Percentiles rank a stretch among this genome's conserved stretches.
phyloP scores from a whole-genome alignment of 2,329 filamentous ascomycete genomes.

The Pseudogymnoascus destructans region DNA sequence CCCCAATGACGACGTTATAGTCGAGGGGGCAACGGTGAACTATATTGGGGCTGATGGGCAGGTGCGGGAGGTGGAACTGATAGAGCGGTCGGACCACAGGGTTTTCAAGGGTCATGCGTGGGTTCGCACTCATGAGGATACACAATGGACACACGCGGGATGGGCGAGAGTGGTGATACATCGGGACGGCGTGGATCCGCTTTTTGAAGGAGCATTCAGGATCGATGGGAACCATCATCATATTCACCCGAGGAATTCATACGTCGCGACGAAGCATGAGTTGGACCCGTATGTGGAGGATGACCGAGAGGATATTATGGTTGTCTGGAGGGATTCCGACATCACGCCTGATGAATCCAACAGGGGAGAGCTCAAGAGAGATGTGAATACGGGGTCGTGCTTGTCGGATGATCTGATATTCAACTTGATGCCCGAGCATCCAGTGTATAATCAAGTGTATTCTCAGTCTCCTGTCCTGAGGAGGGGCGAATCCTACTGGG shows the following conservation, averaged over 20 bases:
- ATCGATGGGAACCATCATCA: constrained; percentile 76
- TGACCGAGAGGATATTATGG: constrained; percentile 60
- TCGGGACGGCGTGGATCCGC: constrained; percentile 60
- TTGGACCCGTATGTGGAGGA: constrained; percentile 50
- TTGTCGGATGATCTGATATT: constrained; percentile 63
- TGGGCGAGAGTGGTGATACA: constrained; percentile 75
- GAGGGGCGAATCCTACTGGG: constrained; percentile 40
- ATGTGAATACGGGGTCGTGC: constrained; percentile 40
- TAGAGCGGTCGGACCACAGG: constrained; percentile 62
- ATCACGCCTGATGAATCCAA: constrained; percentile 46
- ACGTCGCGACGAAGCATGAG: constrained; percentile 55
- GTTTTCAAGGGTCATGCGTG: constrained; percentile 75
- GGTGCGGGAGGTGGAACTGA: constrained; percentile 49
- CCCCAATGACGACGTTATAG: constrained; percentile 83
- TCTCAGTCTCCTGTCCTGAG: constrained; percentile 24
- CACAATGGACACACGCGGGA: constrained; percentile 66
- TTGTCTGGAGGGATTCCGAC: constrained; percentile 87
- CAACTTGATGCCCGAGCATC: constrained; percentile 62
- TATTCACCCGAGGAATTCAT: constrained; percentile 63
- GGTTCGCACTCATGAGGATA: constrained; percentile 44
- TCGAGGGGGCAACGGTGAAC: constrained; percentile 59
- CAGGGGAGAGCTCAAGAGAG: constrained; percentile 20
- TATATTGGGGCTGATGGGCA: constrained; percentile 61
- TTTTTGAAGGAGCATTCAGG: constrained; percentile 85
- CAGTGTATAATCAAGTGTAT: constrained; percentile 39